Evolutionary conservation across 495 filamentous ascomycete genomes (phyloP).

Genomic region (Lasiosphaeris hirsuta): DNA sequence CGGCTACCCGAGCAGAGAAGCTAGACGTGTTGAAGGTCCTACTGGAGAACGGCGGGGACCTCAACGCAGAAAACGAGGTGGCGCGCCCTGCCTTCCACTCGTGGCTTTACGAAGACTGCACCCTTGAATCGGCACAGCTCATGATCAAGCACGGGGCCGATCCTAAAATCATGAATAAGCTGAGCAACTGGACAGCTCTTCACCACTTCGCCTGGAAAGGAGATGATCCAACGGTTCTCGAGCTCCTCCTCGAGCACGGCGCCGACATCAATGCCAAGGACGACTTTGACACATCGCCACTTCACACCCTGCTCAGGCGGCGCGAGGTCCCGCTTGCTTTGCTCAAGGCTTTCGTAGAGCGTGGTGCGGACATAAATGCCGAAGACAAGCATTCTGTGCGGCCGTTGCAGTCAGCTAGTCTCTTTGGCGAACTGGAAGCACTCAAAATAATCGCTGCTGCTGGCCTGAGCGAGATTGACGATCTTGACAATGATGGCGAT

Average conservation of each 20-base stretch:
- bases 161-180: background rate
- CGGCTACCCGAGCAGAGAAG: constrained; percentile 41
- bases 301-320: constrained; percentile 10
- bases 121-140: background rate
- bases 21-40: constrained; percentile 47
- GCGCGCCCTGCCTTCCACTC: background rate
- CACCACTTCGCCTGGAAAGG: constrained; percentile 12
- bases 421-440: constrained; percentile 6
- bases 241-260: constrained; percentile 14
- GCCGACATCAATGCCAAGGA: constrained; percentile 15
- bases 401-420: constrained; percentile 10
- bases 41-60: constrained; percentile 44
- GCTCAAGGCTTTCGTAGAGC: constrained; percentile 16
- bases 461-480: constrained; percentile 19
- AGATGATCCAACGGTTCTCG: constrained; percentile 6
- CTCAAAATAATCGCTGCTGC: constrained; percentile 15
- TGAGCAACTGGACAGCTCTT: background rate
- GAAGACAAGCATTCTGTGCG: constrained; percentile 9
- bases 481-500: constrained; percentile 16
- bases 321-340: background rate
- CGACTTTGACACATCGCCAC: background rate
- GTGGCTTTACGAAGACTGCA: background rate
- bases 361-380: constrained; percentile 13
- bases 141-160: constrained; percentile 16
- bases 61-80: constrained; percentile 28